Conservation (phyloP, 164 flowering plant species). For the Amborella trichopoda region DNA sequence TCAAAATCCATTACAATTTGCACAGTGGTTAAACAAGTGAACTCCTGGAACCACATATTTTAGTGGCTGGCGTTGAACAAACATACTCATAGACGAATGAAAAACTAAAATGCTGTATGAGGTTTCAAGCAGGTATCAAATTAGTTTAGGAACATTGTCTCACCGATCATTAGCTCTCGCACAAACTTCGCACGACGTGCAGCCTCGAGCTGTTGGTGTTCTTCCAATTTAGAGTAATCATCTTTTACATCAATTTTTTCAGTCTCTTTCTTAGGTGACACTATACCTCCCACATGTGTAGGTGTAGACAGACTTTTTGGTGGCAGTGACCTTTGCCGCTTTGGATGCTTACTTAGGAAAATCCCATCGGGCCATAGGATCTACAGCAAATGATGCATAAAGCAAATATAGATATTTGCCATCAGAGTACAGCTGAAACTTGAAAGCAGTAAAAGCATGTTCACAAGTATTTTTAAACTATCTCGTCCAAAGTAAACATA, state of each 20-base stretch:
- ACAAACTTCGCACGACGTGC: slow-evolving; percentile 78
- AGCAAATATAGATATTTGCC: too few species aligned
- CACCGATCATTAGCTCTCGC: slow-evolving; percentile 87
- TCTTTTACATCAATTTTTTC: slow-evolving; percentile 13
- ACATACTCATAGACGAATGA: too few species aligned
- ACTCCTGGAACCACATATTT: too few species aligned
- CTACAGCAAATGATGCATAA: slow-evolving; percentile 29
- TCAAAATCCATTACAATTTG: too few species aligned
- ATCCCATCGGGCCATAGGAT: slow-evolving; percentile 99
- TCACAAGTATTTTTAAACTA: too few species aligned
- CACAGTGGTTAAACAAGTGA: too few species aligned
- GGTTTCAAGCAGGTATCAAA: too few species aligned
- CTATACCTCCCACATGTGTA: slow-evolving; percentile 1
- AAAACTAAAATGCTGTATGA: too few species aligned
- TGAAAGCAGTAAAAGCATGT: neutral
- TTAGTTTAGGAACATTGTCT: slow-evolving; percentile 2
- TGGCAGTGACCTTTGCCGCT: slow-evolving; percentile 39
- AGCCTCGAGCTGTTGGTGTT: slow-evolving; percentile 56
- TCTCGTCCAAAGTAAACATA: too few species aligned
- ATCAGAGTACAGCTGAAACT: too few species aligned
- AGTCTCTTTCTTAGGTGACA: slow-evolving; percentile 26
- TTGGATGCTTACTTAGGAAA: slow-evolving; percentile 93
- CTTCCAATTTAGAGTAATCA: slow-evolving; percentile 19
- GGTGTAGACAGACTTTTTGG: slow-evolving; percentile 20
- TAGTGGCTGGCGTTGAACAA: too few species aligned